A percentile compares a stretch with the other conserved stretches of the same genome.
phyloP scores from a whole-genome alignment of 352 stramenopile genomes.

The Phytophthora sp. region DNA sequence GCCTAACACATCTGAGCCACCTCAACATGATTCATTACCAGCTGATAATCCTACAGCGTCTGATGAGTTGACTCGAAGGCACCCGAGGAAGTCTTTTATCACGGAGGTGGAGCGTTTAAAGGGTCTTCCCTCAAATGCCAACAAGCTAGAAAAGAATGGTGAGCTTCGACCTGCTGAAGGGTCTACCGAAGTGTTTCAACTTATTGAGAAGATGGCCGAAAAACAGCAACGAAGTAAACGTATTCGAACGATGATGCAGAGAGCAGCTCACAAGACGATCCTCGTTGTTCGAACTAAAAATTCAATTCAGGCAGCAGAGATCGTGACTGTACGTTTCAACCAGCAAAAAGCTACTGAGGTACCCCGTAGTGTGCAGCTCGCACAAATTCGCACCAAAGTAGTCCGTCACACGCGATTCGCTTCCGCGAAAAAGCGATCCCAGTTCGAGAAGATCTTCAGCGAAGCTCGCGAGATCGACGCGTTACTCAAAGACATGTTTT shows the following conservation, averaged over 20 bases:
- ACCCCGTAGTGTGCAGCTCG: slow-evolving; percentile 59
- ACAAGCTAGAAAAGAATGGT: slow-evolving; percentile 2
- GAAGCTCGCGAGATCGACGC: slow-evolving; percentile 49
- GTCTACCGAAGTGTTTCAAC: slow-evolving; percentile 47
- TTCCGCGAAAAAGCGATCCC: slow-evolving; percentile 31
- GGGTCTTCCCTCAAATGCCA: neutral
- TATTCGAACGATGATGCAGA: slow-evolving; percentile 67
- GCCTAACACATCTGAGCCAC: neutral
- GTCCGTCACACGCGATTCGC: slow-evolving; percentile 45
- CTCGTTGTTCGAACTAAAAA: slow-evolving; percentile 77
- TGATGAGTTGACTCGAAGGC: slow-evolving; percentile 2
- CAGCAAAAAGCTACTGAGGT: slow-evolving; percentile 52
- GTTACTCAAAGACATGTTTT: slow-evolving; percentile 80
- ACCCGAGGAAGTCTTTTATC: slow-evolving; percentile 36
- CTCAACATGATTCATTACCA: neutral
- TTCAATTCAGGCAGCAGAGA: slow-evolving; percentile 67
- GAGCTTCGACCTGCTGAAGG: slow-evolving; percentile 22
- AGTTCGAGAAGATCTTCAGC: slow-evolving; percentile 57
- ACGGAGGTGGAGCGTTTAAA: slow-evolving; percentile 34
- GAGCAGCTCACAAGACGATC: slow-evolving; percentile 75
- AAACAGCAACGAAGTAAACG: slow-evolving; percentile 59
- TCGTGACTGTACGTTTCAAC: slow-evolving; percentile 67
- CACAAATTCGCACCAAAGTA: slow-evolving; percentile 55
- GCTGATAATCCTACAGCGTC: neutral
- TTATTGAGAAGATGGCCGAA: slow-evolving; percentile 58